Conservation (phyloP, 2,329 filamentous ascomycete genomes). For the Sclerotinia borealis region DNA sequence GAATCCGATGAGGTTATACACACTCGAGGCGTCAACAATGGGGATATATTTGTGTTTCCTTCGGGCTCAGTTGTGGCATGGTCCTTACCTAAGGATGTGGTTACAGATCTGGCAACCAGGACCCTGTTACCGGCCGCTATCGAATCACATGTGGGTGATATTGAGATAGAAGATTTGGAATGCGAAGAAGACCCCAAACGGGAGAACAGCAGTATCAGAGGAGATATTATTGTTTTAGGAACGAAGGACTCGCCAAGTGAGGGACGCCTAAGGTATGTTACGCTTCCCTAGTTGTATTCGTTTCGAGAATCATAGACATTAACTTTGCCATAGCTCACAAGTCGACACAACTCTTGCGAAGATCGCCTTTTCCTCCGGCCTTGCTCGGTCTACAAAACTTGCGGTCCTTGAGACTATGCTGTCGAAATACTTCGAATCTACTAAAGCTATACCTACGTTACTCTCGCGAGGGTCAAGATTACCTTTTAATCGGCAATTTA, state of each 20-base stretch:
- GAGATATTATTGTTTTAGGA: slow-evolving; percentile 83
- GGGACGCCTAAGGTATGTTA: slow-evolving; percentile 29
- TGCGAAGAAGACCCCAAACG: slow-evolving; percentile 69
- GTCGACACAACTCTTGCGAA: slow-evolving; percentile 72
- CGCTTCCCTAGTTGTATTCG: neutral
- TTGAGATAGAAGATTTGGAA: slow-evolving; percentile 87
- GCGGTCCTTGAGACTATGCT: slow-evolving; percentile 83
- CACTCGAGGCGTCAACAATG: slow-evolving; percentile 55
- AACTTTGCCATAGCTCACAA: slow-evolving; percentile 19
- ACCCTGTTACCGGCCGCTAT: slow-evolving; percentile 71
- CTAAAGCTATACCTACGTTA: slow-evolving; percentile 71
- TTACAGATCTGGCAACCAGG: slow-evolving; percentile 61
- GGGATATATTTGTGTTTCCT: slow-evolving; percentile 93
- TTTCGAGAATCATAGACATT: neutral
- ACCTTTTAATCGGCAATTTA: slow-evolving; percentile 66
- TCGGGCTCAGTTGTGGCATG: slow-evolving; percentile 91
- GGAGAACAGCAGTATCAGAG: slow-evolving; percentile 72
- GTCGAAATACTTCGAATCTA: slow-evolving; percentile 79
- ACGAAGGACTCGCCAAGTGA: slow-evolving; percentile 54
- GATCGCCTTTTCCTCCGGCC: slow-evolving; percentile 90
- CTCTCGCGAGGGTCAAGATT: slow-evolving; percentile 62
- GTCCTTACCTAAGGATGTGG: slow-evolving; percentile 73
- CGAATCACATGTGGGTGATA: slow-evolving; percentile 61
- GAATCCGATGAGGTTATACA: slow-evolving; percentile 58
- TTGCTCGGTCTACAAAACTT: slow-evolving; percentile 88